Percentiles rank a stretch among this genome's conserved stretches.
Conservation (phyloP, 495 filamentous ascomycete genomes). For the Rhypophila decipiens region DNA sequence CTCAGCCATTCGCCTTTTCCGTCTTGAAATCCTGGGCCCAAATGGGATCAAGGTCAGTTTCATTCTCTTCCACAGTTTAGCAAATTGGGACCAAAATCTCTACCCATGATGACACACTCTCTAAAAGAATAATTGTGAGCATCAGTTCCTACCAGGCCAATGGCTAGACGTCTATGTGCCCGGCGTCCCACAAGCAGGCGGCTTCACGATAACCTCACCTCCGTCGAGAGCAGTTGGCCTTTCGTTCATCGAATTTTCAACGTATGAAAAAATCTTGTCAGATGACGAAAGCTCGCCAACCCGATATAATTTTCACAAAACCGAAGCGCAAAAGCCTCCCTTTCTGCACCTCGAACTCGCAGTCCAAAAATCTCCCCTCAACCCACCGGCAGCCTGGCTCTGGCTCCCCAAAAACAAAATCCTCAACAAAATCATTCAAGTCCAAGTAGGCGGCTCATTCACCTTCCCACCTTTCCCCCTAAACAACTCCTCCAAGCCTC, state of each 20-base stretch:
- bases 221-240: slow-evolving; percentile 32
- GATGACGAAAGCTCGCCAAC: slow-evolving; percentile 49
- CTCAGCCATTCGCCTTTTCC: slow-evolving; percentile 32
- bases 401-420: slow-evolving; percentile 52
- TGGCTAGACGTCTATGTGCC: slow-evolving; percentile 85
- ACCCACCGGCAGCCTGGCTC: slow-evolving; percentile 62
- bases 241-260: slow-evolving; percentile 4
- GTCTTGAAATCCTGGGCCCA: slow-evolving; percentile 22
- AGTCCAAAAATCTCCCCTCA: slow-evolving; percentile 19
- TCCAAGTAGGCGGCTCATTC: slow-evolving; percentile 77
- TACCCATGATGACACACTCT: not conserved
- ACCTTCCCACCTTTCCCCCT: slow-evolving; percentile 70
- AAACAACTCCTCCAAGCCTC: slow-evolving; percentile 29
- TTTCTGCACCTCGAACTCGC: slow-evolving; percentile 23
- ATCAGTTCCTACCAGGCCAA: slow-evolving; percentile 74
- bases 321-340: not conserved
- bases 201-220: slow-evolving; percentile 81
- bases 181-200: slow-evolving; percentile 59
- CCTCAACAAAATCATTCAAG: slow-evolving; percentile 47
- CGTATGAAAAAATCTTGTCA: too few species aligned
- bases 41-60: slow-evolving; percentile 19
- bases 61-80: not conserved
- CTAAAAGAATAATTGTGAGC: not conserved
- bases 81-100: not conserved
- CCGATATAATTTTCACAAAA: not conserved